Percentiles rank a stretch among this genome's conserved stretches.
phyloP scores from a whole-genome alignment of 2,329 filamentous ascomycete species.

The Fusarium floridanum region DNA sequence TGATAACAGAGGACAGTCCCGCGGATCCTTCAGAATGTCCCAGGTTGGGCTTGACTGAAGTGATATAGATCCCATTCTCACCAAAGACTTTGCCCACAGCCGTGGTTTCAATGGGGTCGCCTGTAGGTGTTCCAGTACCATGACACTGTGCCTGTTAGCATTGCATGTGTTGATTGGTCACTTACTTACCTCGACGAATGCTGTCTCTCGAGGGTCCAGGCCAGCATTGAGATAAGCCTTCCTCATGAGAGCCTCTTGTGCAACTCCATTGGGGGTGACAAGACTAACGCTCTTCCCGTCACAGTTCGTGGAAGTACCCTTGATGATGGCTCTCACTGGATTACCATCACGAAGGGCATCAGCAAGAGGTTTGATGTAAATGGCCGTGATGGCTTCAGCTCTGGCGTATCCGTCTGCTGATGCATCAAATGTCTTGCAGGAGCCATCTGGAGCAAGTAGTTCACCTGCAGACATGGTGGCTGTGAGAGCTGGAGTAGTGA shows the following conservation, averaged over 20 bases:
- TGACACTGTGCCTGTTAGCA: constrained; percentile 21
- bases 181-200: constrained; percentile 8
- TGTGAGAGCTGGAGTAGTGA: constrained; percentile 1
- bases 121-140: constrained; percentile 41
- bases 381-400: constrained; percentile 4
- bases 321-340: constrained; percentile 6
- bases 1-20: constrained; percentile 45
- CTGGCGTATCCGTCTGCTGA: constrained; percentile 9
- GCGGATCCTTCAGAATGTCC: constrained; percentile 44
- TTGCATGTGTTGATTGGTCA: no score
- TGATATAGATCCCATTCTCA: background rate
- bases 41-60: constrained; percentile 57
- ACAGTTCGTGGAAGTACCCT: background rate
- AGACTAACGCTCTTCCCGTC: constrained; percentile 3
- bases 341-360: constrained; percentile 18
- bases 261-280: constrained; percentile 9
- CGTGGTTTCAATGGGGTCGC: constrained; percentile 30
- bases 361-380: constrained; percentile 8
- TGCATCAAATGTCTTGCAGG: constrained; percentile 26
- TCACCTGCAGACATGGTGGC: constrained; percentile 14
- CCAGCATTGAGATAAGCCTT: constrained; percentile 45
- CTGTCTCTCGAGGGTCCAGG: constrained; percentile 32
- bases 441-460: constrained; percentile 57
- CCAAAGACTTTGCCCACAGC: constrained; percentile 19
- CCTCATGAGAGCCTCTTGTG: constrained; percentile 51